phyloP scores from a whole-genome alignment of 129 eudicot species.

The Lactuca saligna region DNA sequence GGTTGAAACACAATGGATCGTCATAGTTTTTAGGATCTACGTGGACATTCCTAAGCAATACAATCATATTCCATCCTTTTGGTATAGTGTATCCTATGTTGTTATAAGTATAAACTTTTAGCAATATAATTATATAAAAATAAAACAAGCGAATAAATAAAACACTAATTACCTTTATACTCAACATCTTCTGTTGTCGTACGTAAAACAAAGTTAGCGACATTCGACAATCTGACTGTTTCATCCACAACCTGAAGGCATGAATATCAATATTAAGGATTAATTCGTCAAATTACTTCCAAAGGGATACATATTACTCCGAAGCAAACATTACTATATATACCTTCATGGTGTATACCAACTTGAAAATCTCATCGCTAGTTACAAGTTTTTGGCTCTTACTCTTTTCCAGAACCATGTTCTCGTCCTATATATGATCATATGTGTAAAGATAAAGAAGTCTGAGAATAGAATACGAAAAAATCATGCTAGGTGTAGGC shows the following conservation, averaged over 20 bases:
- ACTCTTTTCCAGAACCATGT: constrained; percentile 28
- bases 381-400: constrained; percentile 36
- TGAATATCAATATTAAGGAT: too few relatives aligned
- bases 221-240: constrained; percentile 42
- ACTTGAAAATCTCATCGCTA: constrained; percentile 41
- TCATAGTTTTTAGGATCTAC: constrained; percentile 45
- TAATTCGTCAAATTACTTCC: too few relatives aligned
- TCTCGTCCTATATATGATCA: constrained; percentile 21
- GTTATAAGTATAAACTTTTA: neutral
- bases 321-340: too few relatives aligned
- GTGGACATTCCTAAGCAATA: constrained; percentile 41
- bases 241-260: constrained; percentile 38
- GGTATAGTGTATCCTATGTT: constrained; percentile 41
- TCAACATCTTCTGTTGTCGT: constrained; percentile 33
- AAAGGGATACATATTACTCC: too few relatives aligned
- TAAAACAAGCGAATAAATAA: neutral
- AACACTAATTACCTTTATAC: constrained; percentile 32
- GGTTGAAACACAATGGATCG: constrained; percentile 51
- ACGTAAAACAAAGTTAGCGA: constrained; percentile 32
- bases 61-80: constrained; percentile 44
- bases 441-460: neutral
- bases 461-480: neutral
- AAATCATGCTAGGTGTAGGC: neutral
- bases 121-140: neutral
- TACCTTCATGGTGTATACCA: constrained; percentile 39